These are phyloP conservation scores for Letharia lupina DNA, from an alignment of 495 filamentous ascomycete genomes.

Conservation along the genomic window DNA sequence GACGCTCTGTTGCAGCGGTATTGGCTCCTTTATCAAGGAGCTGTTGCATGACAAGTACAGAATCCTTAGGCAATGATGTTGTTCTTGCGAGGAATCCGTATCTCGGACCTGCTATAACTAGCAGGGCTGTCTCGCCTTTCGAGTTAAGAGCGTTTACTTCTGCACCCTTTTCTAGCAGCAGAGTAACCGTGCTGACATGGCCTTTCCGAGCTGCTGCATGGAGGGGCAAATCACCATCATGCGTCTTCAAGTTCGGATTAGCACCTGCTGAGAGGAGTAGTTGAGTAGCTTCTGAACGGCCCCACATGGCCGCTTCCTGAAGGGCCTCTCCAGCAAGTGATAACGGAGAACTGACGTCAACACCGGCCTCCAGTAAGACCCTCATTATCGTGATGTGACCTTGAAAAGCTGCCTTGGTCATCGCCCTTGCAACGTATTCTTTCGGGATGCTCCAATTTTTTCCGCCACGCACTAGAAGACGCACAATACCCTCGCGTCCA, in stretches of 20 bases:
- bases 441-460: background rate
- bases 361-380: background rate
- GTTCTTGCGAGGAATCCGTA: background rate
- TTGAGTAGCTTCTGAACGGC: background rate
- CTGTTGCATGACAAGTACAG: background rate
- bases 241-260: no score
- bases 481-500: background rate
- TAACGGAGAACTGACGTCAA: background rate
- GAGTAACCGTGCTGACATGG: background rate
- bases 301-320: background rate
- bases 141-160: background rate
- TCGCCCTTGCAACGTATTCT: background rate
- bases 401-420: background rate
- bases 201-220: background rate
- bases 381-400: background rate
- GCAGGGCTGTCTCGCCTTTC: background rate
- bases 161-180: background rate
- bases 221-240: background rate
- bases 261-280: background rate
- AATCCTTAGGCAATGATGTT: background rate
- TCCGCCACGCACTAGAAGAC: background rate
- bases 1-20: background rate
- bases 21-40: background rate
- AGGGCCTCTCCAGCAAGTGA: background rate
- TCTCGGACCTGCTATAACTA: background rate